phyloP scores from a whole-genome alignment of 805 yeast genomes.

The Pichia paraexigua region DNA sequence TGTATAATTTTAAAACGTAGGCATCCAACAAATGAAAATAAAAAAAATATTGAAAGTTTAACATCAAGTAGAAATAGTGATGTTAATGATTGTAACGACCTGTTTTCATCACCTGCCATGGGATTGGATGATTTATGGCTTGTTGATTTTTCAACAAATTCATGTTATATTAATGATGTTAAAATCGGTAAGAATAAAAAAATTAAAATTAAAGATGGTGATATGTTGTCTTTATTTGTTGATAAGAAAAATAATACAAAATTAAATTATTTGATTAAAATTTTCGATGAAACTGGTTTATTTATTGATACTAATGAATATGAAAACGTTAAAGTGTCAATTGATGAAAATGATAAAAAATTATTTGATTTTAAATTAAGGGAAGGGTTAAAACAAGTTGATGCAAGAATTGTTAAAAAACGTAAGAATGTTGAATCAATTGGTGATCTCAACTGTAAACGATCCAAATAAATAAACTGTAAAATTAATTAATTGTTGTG shows the following conservation, averaged over 20 bases:
- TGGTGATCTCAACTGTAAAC: background rate
- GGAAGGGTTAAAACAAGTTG: conserved; percentile 6
- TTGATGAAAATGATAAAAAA: conserved; percentile 6
- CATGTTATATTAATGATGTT: conserved; percentile 59
- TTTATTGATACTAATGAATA: conserved; percentile 31
- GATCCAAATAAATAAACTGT: background rate
- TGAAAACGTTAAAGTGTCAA: background rate
- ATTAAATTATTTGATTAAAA: conserved; percentile 44
- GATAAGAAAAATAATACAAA: conserved; percentile 47
- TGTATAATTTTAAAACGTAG: conserved; percentile 60
- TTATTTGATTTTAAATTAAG: conserved; percentile 1
- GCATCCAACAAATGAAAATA: conserved; percentile 38
- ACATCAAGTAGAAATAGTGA: background rate
- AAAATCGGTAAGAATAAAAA: conserved; percentile 57
- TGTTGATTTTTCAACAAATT: conserved; percentile 71
- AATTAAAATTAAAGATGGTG: conserved; percentile 54
- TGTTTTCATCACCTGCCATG: conserved; percentile 65
- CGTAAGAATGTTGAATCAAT: conserved; percentile 6
- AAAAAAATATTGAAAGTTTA: conserved; percentile 24
- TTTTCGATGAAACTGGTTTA: conserved; percentile 57
- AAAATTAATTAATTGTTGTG: background rate
- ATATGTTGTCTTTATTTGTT: conserved; percentile 54
- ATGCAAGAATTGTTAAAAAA: background rate
- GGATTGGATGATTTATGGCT: conserved; percentile 72
- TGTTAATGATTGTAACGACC: conserved; percentile 9